phyloP scores from a whole-genome alignment of 2,329 filamentous ascomycete genomes.

The Fusarium mexicanum region DNA sequence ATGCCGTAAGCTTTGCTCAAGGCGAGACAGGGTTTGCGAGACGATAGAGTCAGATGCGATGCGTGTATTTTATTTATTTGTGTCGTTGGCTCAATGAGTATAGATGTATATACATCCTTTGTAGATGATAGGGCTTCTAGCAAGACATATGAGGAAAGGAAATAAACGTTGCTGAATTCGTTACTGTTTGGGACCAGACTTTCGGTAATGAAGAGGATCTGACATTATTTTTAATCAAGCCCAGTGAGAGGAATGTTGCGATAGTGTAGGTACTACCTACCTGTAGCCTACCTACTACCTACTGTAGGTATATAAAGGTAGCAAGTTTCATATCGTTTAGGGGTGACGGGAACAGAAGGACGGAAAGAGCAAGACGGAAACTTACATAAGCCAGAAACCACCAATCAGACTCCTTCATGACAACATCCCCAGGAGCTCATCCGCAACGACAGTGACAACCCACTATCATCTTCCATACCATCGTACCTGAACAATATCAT shows the following conservation, averaged over 20 bases:
- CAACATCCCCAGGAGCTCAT: conserved; percentile 32
- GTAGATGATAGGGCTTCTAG: background rate
- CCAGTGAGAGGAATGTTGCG: background rate
- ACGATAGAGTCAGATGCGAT: background rate
- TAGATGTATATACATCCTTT: background rate
- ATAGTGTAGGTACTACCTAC: no score
- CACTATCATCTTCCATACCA: conserved; percentile 21
- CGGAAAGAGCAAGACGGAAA: background rate
- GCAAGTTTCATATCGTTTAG: background rate
- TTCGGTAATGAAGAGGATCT: background rate
- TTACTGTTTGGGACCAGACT: background rate
- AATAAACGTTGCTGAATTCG: background rate
- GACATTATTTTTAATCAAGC: background rate
- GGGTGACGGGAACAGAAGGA: background rate
- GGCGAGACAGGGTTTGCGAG: background rate
- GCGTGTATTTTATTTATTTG: background rate
- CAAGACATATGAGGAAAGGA: background rate
- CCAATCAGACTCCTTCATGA: conserved; percentile 31
- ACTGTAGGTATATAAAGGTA: background rate
- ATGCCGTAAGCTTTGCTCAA: background rate
- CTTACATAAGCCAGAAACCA: conserved; percentile 26
- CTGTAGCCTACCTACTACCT: no score
- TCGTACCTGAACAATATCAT: conserved; percentile 21
- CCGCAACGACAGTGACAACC: conserved; percentile 24
- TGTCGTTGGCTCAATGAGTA: background rate